Evolutionary conservation across 371 early-diverging fungal genomes (phyloP), one percentile per base, ranked within the genome.

Genomic region (Capillidium heterosporum): DNA sequence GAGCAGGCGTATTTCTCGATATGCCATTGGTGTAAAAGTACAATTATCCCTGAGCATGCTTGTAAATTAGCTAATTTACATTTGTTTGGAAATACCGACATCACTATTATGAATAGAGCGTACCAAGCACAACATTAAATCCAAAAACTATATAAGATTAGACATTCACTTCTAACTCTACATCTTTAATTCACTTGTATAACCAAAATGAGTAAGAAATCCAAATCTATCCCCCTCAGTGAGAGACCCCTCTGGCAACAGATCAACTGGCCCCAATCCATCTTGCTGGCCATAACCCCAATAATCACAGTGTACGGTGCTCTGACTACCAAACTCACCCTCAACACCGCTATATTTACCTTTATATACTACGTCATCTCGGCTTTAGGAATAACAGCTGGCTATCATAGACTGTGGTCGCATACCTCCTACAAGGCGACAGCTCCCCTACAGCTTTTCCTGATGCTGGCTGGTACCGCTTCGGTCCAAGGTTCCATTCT

Each of bases 341-440:
- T 56, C 21, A 78, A 84, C 68, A 94, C 94, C 0, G 60, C 82
- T 51, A 67, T 83, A 54, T 90, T 81, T 78, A 56, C 84, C 28
- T 59, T 87, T 35, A 43, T 78, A 17, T 92, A 82, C 67, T 91
- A 91, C 68, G 79, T 77, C 60, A 60, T 82, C 60, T 85, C 91
- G 15, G 93, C 87, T 15, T 72, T 93, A 50, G 92, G 92, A 44
- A 91, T 95, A 69, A 95, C 95, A 55, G 47, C 56, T 69, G 79
- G 86, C 23, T 86, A 89, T 64, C 89, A 89, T 64, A 81, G 89
- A 46, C 66, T 80, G 57, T 89, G 83, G 83, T 69, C 85, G 29
- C 89, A 89, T 62, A 71, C 81, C 24, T 68, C 87, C n/a, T 89
- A 85, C 65, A 65, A 70, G 29, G 89, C 84, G 23, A 68, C 69